Percentiles rank a stretch among this genome's conserved stretches.
phyloP scores from a whole-genome alignment of 306 rosid genomes.

The Glycine latifolia region DNA sequence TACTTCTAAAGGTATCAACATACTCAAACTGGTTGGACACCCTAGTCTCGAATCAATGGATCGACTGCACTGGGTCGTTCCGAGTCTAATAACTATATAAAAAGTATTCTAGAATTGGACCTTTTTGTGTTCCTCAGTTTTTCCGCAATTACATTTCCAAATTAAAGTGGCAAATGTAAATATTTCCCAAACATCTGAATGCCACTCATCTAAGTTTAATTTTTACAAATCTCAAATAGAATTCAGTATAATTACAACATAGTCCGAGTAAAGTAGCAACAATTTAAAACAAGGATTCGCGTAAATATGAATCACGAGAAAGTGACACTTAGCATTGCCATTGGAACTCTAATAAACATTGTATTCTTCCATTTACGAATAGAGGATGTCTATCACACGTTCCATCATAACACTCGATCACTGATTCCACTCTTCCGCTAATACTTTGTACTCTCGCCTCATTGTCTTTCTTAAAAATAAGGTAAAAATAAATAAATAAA shows the following conservation, averaged over 20 bases:
- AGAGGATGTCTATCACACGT: slow-evolving; percentile 1
- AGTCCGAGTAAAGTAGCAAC: background rate
- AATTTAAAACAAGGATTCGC: too few species aligned
- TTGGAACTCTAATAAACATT: slow-evolving; percentile 17
- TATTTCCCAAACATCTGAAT: slow-evolving; percentile 25
- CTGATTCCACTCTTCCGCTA: slow-evolving; percentile 31
- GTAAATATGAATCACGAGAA: background rate
- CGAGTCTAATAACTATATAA: too few species aligned
- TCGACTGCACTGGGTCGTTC: too few species aligned
- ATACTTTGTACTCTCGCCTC: slow-evolving; percentile 39
- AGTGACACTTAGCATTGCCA: slow-evolving; percentile 6
- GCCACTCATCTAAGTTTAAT: slow-evolving; percentile 45
- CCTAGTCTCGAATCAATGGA: too few species aligned
- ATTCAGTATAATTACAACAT: background rate
- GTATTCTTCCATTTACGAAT: slow-evolving; percentile 25
- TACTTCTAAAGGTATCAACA: too few species aligned
- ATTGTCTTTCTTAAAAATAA: slow-evolving; percentile 37
- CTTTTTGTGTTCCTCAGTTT: background rate
- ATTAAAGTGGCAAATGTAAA: too few species aligned
- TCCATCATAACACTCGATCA: slow-evolving; percentile 33
- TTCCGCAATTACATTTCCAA: background rate
- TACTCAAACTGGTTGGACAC: too few species aligned
- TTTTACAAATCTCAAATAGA: background rate
- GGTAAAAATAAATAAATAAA: slow-evolving; percentile 12
- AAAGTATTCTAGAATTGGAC: background rate